Conservation (phyloP, 345 rosid species). For the Ailanthus altissimus region DNA sequence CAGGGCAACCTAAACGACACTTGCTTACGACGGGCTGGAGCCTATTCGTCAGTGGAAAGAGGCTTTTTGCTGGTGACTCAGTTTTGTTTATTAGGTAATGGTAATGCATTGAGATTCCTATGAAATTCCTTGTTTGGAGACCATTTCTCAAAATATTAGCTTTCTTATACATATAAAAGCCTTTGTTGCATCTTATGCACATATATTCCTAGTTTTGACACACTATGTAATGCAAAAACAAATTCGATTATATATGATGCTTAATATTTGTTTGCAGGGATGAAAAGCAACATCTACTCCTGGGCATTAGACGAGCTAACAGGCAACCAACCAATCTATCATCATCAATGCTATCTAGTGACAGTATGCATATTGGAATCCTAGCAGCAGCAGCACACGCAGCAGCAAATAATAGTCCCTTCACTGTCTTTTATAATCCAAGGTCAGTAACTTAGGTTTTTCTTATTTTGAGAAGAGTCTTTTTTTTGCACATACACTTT, state of each 20-base stretch:
- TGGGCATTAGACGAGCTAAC: constrained; percentile 82
- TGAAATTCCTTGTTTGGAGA: not conserved
- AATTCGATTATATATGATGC: not conserved
- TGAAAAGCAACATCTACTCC: constrained; percentile 80
- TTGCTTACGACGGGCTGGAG: constrained; percentile 96
- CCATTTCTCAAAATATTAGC: not conserved
- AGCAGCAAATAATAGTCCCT: constrained; percentile 89
- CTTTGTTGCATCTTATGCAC: not conserved
- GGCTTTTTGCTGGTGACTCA: constrained; percentile 81
- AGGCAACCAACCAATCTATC: constrained; percentile 83
- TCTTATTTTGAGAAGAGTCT: not conserved
- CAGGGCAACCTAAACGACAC: constrained; percentile 93
- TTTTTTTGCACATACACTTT: not conserved
- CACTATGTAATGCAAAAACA: constrained; percentile 1
- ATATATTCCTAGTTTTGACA: not conserved
- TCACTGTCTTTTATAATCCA: constrained; percentile 87
- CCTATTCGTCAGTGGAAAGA: constrained; percentile 80
- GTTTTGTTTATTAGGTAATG: constrained; percentile 82
- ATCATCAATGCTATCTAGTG: constrained; percentile 90
- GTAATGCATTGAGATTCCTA: not conserved
- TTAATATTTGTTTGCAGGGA: constrained; percentile 52
- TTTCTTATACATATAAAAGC: not conserved
- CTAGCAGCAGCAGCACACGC: constrained; percentile 99
- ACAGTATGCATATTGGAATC: constrained; percentile 97
- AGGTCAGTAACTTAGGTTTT: constrained; percentile 41